Evolutionary conservation across 441 rosid genomes (phyloP).

Genomic region (Populus hybrid): DNA sequence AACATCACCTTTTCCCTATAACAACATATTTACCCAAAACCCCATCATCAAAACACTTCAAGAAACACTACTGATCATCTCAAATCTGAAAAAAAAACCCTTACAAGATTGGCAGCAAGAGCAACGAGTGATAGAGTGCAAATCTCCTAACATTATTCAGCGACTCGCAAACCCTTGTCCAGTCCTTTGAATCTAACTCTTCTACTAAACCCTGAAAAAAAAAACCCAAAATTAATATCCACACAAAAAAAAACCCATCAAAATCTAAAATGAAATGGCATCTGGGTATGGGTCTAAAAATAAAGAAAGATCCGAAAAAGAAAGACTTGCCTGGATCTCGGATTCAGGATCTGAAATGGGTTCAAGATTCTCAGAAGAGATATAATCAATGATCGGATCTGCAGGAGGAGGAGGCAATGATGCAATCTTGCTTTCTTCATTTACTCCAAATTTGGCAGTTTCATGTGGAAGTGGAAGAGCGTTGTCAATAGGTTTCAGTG

Average conservation of each 20-base stretch:
- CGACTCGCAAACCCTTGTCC: constrained; percentile 69
- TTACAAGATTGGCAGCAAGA: constrained; percentile 68
- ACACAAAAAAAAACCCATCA: not conserved
- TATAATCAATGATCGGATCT: constrained; percentile 58
- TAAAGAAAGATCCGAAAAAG: not conserved
- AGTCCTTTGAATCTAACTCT: constrained; percentile 74
- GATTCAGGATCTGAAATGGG: constrained; percentile 58
- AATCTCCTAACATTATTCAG: constrained; percentile 63
- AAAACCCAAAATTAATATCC: not conserved
- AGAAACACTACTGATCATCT: not conserved
- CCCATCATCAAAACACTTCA: not conserved
- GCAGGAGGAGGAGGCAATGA: constrained; percentile 33
- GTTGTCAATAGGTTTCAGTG: constrained; percentile 78
- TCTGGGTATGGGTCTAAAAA: not conserved
- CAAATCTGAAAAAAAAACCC: constrained; percentile 7
- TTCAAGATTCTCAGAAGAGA: constrained; percentile 61
- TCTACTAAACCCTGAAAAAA: constrained; percentile 51
- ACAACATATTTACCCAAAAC: not conserved
- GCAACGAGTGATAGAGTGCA: constrained; percentile 58
- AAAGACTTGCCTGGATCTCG: constrained; percentile 26
- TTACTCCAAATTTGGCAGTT: constrained; percentile 30
- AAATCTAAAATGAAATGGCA: not conserved
- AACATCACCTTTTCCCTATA: constrained; percentile 63
- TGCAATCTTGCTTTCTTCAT: constrained; percentile 57
- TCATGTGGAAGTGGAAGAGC: constrained; percentile 63